Conservation (phyloP, 2,329 filamentous ascomycete genomes). For the Cucurbitaria berberidis region DNA sequence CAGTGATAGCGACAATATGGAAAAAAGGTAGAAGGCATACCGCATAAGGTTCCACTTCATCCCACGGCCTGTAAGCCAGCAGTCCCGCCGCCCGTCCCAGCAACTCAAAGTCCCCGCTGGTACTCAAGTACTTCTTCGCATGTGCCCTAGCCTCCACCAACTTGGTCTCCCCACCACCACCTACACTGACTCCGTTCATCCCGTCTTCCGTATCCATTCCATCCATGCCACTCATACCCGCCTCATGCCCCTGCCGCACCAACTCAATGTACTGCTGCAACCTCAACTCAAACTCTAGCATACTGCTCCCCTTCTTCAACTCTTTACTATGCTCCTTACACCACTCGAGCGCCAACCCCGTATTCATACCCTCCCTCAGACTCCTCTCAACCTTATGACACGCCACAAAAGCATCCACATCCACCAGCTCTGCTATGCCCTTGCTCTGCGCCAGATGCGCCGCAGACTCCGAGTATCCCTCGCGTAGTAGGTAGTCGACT, state of each 20-base stretch:
- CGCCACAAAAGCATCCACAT: constrained; percentile 84
- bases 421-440: constrained; percentile 79
- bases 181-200: constrained; percentile 71
- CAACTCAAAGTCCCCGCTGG: constrained; percentile 72
- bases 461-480: constrained; percentile 81
- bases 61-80: constrained; percentile 73
- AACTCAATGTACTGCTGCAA: constrained; percentile 96
- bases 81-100: constrained; percentile 78
- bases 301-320: constrained; percentile 84
- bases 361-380: constrained; percentile 68
- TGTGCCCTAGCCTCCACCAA: constrained; percentile 79
- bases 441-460: constrained; percentile 75
- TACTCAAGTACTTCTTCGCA: constrained; percentile 79
- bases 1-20: neutral
- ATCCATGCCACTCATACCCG: constrained; percentile 32
- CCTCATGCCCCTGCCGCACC: constrained; percentile 64
- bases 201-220: constrained; percentile 26
- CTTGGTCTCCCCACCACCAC: constrained; percentile 55
- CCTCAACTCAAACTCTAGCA: constrained; percentile 90
- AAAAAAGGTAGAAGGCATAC: constrained; percentile 46
- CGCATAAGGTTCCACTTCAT: constrained; percentile 65
- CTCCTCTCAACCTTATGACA: constrained; percentile 80
- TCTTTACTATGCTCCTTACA: constrained; percentile 93
- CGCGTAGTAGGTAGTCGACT: constrained; percentile 89
- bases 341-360: constrained; percentile 84